A percentile compares a stretch with the other conserved stretches of the same genome.
Evolutionary conservation across 106 monocot species (phyloP).

Genomic region (Allium cepa): DNA sequence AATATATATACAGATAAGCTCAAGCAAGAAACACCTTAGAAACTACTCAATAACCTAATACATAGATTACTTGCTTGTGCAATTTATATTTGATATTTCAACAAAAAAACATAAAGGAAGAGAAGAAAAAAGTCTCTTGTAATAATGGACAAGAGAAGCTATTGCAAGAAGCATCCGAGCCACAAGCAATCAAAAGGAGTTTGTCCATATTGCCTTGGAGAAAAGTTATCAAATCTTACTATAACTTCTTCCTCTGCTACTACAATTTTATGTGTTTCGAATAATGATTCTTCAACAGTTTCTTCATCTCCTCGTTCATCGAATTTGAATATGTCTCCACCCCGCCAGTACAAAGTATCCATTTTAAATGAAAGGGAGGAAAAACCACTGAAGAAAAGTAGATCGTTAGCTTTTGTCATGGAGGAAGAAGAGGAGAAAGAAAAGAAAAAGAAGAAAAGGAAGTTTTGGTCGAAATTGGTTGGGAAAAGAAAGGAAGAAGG

Average conservation of each 20-base stretch:
- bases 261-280: slow-evolving; percentile 8
- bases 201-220: slow-evolving; percentile 51
- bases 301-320: neutral
- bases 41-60: neutral
- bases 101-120: neutral
- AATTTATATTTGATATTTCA: neutral
- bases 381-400: slow-evolving; percentile 10
- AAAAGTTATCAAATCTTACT: slow-evolving; percentile 28
- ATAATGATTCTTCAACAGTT: slow-evolving; percentile 4
- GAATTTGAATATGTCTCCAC: slow-evolving; percentile 6
- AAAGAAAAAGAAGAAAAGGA: slow-evolving; percentile 19
- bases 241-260: slow-evolving; percentile 33
- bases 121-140: neutral
- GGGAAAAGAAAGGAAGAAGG: slow-evolving; percentile 7
- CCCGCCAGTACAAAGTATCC: neutral
- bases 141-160: slow-evolving; percentile 13
- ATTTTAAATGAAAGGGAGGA: neutral
- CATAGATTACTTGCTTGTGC: neutral
- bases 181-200: slow-evolving; percentile 47
- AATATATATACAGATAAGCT: neutral
- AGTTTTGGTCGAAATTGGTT: slow-evolving; percentile 5
- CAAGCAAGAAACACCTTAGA: slow-evolving; percentile 7
- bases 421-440: slow-evolving; percentile 2
- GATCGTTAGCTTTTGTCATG: slow-evolving; percentile 12
- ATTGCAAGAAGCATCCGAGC: slow-evolving; percentile 38